Conservation (phyloP, 2,329 filamentous ascomycete genomes). For the Cladosporium halotolerans region DNA sequence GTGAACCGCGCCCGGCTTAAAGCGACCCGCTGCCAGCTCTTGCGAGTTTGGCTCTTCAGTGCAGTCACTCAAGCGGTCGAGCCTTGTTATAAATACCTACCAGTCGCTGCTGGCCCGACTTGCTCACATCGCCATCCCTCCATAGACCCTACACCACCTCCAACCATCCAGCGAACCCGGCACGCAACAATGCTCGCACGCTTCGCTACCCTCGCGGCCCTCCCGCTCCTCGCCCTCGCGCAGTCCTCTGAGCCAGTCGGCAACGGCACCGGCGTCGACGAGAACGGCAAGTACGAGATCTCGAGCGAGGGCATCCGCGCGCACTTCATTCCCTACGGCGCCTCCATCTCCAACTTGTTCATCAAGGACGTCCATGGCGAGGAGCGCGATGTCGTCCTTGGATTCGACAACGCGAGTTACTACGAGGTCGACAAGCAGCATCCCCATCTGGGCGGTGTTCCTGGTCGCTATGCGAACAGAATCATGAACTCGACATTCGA, state of each 20-base stretch:
- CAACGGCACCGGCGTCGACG: slow-evolving; percentile 19
- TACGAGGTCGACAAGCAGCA: slow-evolving; percentile 60
- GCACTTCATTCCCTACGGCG: slow-evolving; percentile 68
- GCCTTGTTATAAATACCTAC: too few relatives aligned
- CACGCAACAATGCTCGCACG: slow-evolving; percentile 6
- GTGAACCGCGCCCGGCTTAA: not conserved
- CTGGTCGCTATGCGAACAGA: slow-evolving; percentile 70
- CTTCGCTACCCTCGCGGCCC: slow-evolving; percentile 15
- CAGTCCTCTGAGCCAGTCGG: slow-evolving; percentile 14
- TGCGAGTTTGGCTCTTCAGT: not conserved
- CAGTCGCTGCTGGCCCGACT: not conserved
- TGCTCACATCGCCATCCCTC: not conserved
- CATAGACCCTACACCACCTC: not conserved
- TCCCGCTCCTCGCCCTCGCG: slow-evolving; percentile 16
- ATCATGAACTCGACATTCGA: slow-evolving; percentile 65
- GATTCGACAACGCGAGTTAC: slow-evolving; percentile 69
- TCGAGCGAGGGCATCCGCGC: slow-evolving; percentile 60
- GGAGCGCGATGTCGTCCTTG: slow-evolving; percentile 63
- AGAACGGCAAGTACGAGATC: slow-evolving; percentile 63
- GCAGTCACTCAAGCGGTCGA: not conserved
- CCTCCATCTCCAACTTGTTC: slow-evolving; percentile 64
- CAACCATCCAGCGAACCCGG: not conserved
- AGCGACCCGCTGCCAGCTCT: not conserved
- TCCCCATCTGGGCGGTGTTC: slow-evolving; percentile 65
- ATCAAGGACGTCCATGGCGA: slow-evolving; percentile 63